Base-by-base conservation (phyloP, 1,284 basidiomycete genomes). In the Pyrrhoderma noxium region DNA sequence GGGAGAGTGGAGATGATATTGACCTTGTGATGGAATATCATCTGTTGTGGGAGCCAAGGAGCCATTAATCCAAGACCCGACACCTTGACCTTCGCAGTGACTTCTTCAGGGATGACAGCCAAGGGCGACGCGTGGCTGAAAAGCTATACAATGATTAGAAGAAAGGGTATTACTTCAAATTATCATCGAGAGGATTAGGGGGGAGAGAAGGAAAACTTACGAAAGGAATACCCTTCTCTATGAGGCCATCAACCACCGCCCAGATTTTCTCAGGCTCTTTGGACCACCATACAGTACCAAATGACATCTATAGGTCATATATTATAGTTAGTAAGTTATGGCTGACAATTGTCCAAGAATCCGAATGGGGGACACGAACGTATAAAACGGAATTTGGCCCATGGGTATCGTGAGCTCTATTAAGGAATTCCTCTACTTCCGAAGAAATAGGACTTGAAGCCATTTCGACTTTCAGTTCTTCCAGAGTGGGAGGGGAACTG, bases 241-340 rank as follows among this genome's bases (percentile, higher is more conserved):
- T 35, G 13, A 56, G 39, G 7, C 22, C 27, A 34, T 56, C 47
- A 5, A 56, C 11, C 4, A 52, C 34, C 1, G 42, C 41, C 51
- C 47, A 56, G 3, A 56, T 35, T 25, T 52, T 46, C 42, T 53
- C 51, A 19, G 47, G 36, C n/a, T 44, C 43, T 8, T 34, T 42
- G n/a, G 55, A 49, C 55, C 55, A 56, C 23, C 22, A 56, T 8
- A 38, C 38, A n/a, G 43, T 47, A 19, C 55, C 55, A 37, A 56
- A 54, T 4, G 55, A 49, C 31, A 56, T 22, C 55, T 56, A 25
- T 18, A n/a, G n/a, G n/a, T n/a, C n/a, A n/a, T n/a, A n/a, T n/a
- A n/a, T n/a, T n/a, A n/a, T n/a, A n/a, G n/a, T n/a, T n/a, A n/a
- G n/a, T n/a, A n/a, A n/a, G n/a, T n/a, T n/a, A n/a, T 9, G 3